Percentiles rank a stretch among this genome's conserved stretches.
Evolutionary conservation across 495 filamentous ascomycete species (phyloP).

Genomic region (Aspergillus cristatus): DNA sequence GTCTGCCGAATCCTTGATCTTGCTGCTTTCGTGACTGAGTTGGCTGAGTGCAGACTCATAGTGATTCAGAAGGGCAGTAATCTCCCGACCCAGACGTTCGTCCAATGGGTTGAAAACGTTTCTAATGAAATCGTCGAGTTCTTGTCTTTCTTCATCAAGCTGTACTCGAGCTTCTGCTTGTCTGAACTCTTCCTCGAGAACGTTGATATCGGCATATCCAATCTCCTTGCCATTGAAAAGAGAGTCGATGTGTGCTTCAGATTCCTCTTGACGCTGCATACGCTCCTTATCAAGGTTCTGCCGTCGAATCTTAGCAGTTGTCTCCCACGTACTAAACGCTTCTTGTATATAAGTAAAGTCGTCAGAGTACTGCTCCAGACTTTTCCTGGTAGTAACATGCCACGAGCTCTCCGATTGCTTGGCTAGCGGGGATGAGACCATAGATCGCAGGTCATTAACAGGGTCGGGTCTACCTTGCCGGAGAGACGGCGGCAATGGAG

Average conservation of each 20-base stretch:
- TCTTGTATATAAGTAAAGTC: slow-evolving; percentile 43
- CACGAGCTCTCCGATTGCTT: slow-evolving; percentile 28
- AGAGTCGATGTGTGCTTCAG: slow-evolving; percentile 43
- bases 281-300: slow-evolving; percentile 39
- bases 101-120: slow-evolving; percentile 46
- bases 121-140: slow-evolving; percentile 43
- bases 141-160: slow-evolving; percentile 45
- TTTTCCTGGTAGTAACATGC: slow-evolving; percentile 25
- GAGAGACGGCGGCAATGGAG: slow-evolving; percentile 23
- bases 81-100: slow-evolving; percentile 41
- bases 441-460: slow-evolving; percentile 27
- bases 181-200: slow-evolving; percentile 52
- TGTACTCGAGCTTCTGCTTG: slow-evolving; percentile 43
- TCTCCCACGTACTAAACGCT: slow-evolving; percentile 39
- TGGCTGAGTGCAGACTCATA: slow-evolving; percentile 37
- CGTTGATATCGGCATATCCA: slow-evolving; percentile 51
- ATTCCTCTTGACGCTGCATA: slow-evolving; percentile 42
- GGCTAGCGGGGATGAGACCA: slow-evolving; percentile 25
- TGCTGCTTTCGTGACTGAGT: slow-evolving; percentile 34
- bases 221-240: slow-evolving; percentile 53
- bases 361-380: slow-evolving; percentile 26
- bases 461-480: slow-evolving; percentile 15
- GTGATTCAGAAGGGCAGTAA: slow-evolving; percentile 41
- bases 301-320: slow-evolving; percentile 29
- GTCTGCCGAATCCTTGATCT: slow-evolving; percentile 22